Base-by-base conservation (phyloP, 345 rosid species). In the Sapria himalayana region DNA sequence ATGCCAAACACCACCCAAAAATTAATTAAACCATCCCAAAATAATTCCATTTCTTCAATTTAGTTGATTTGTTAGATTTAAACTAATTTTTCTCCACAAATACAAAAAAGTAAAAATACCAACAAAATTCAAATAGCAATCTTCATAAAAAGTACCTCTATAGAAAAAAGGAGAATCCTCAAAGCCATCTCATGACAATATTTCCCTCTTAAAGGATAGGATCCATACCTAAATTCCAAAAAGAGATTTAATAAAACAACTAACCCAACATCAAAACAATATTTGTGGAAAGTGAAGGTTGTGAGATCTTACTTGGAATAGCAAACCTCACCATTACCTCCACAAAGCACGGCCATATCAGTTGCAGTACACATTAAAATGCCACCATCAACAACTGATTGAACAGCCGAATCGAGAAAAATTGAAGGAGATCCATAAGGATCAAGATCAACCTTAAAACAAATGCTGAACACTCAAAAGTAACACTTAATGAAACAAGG, bases 181-280 rank as follows among this genome's bases (percentile, higher is more conserved):
- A 91, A 63, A 60, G 99, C 95, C 99, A 91, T 84, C 67, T 91
- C 99, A 13, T 91, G 99, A 55, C 93, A 80, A 43, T 91, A 84
- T 65, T 91, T 91, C 19, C 95, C 99, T 61, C 79, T 77, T 64
- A 80, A 48, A 19, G 95, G 95, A 60, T 91, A 91, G 12, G 95
- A 71, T 25, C 93, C 95, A 58, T 91, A 91, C 58, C 99, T 91
- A 55, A 55, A 54, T 25, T 48, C 33, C 27, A 59, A 13, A 49
- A 22, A 47, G 29, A 52, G 37, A 19, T 21, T 14, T 58, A 11
- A 53, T 25, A 50, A 46, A 29, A 45, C 29, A 48, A 25, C 35
- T 52, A 34, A 34, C 49, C 37, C 49, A 25, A 25, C 46, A 11
- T 20, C 21, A 34, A 56, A 41, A 33, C 29, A 6, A 41, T 14